Conservation (phyloP, 129 eudicot species). For the Helianthus annuus region HanXRQr2.0-SUNRISE NC_035445.2:162546157-162546656, state of each 20-base stretch:
- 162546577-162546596: too few species aligned
- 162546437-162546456: neutral
- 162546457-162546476: too few species aligned
- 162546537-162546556: too few species aligned
- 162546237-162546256: slow-evolving; percentile 84
- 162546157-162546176: slow-evolving; percentile 93
- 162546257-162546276: slow-evolving; percentile 93
- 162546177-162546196: slow-evolving; percentile 84
- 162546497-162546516: too few species aligned
- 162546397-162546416: slow-evolving; percentile 84
- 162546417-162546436: slow-evolving; percentile 37
- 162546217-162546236: slow-evolving; percentile 47
- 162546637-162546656: too few species aligned
- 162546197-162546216: slow-evolving; percentile 63
- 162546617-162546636: too few species aligned
- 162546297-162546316: slow-evolving; percentile 27
- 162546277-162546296: slow-evolving; percentile 81
- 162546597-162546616: too few species aligned
- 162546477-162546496: too few species aligned
- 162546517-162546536: too few species aligned
- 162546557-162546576: too few species aligned
- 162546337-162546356: slow-evolving; percentile 85
- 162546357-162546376: slow-evolving; percentile 74
- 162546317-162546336: slow-evolving; percentile 81
- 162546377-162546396: slow-evolving; percentile 93